These are phyloP conservation scores for Pseudocercospora fijiensis DNA, from an alignment of 2,329 filamentous ascomycete genomes.

Conservation along the genomic window DNA sequence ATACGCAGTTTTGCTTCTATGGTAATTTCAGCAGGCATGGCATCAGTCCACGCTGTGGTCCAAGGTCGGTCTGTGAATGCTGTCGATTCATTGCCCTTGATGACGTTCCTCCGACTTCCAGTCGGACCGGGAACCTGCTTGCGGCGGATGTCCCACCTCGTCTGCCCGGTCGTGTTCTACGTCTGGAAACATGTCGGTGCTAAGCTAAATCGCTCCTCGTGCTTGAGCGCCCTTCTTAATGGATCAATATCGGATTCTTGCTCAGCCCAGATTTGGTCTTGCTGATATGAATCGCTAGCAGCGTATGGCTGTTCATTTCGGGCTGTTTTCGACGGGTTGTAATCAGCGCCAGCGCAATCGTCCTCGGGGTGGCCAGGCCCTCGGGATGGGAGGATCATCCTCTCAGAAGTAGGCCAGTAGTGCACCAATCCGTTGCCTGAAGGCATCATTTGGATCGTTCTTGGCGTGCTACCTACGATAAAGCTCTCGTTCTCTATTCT, in stretches of 20 bases:
- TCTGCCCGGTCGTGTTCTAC: background rate
- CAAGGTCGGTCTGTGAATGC: background rate
- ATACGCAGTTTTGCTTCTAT: background rate
- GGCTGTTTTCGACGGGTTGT: background rate
- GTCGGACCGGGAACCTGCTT: background rate
- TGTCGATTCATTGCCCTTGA: background rate
- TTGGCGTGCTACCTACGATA: conserved; percentile 32
- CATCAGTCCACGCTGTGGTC: background rate
- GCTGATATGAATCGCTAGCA: background rate
- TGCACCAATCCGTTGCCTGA: background rate
- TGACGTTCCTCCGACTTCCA: background rate
- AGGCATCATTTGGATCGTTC: background rate
- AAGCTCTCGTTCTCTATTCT: conserved; percentile 40
- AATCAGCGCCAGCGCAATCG: no score
- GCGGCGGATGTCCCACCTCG: background rate
- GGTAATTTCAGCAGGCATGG: background rate
- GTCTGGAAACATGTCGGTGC: background rate
- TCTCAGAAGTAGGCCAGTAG: background rate
- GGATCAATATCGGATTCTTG: background rate
- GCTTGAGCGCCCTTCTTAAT: background rate
- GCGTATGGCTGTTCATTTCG: background rate
- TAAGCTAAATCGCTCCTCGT: background rate
- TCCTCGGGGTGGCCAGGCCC: no score
- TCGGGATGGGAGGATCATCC: no score
- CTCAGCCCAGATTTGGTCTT: background rate